Percentiles rank a stretch among this genome's conserved stretches.
Evolutionary conservation across 331 rosid species (phyloP).

Genomic region (Malus hybrid): DNA sequence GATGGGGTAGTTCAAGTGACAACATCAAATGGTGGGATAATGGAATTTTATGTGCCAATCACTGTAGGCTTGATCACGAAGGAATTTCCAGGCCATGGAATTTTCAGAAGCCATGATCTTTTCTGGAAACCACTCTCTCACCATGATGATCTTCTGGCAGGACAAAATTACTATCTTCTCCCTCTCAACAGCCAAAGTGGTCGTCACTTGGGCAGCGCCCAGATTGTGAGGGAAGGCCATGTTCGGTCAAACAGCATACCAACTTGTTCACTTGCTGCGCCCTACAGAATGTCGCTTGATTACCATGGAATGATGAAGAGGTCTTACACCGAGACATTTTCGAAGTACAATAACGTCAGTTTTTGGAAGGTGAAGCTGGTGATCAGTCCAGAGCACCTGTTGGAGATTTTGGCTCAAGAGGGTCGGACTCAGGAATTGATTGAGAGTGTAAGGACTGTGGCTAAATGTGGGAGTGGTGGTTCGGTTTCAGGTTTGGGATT

Average conservation of each 20-base stretch:
- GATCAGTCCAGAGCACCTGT: constrained; percentile 53
- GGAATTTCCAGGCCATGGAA: constrained; percentile 59
- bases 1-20: constrained; percentile 43
- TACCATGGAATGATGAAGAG: constrained; percentile 47
- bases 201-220: constrained; percentile 1
- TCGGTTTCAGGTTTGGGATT: constrained; percentile 23
- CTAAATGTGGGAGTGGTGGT: constrained; percentile 50
- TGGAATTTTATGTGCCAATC: constrained; percentile 66
- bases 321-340: constrained; percentile 36
- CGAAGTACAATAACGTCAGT: constrained; percentile 20
- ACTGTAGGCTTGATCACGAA: constrained; percentile 45
- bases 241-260: constrained; percentile 62
- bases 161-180: constrained; percentile 57
- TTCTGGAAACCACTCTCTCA: constrained; percentile 52
- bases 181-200: constrained; percentile 26
- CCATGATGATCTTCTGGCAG: constrained; percentile 45
- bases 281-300: constrained; percentile 73
- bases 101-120: constrained; percentile 57
- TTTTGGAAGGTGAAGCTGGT: constrained; percentile 83
- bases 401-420: constrained; percentile 70
- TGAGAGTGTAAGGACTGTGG: constrained; percentile 72
- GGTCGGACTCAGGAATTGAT: constrained; percentile 54
- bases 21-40: constrained; percentile 63
- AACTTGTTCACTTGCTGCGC: constrained; percentile 7
- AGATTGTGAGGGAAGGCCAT: constrained; percentile 37